Evolutionary conservation across 805 yeast species (phyloP), one percentile per base, ranked within the genome.

Genomic region (Schwanniomyces sp.): DNA sequence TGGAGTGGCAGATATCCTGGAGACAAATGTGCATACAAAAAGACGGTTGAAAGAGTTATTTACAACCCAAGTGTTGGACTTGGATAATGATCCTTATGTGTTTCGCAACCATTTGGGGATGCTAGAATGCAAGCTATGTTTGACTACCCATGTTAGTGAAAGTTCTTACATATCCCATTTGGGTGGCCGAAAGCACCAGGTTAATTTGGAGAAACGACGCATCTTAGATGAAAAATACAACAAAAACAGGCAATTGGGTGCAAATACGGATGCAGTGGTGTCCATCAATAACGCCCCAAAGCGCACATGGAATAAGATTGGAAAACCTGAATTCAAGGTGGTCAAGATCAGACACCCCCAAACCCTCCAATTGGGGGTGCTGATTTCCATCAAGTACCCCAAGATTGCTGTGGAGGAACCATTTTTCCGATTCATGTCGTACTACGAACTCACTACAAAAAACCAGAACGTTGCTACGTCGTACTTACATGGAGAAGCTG

Each of bases 121-220:
- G 49, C 70, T 88, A 21, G 97, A 91, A 56, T 92, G 99, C 62
- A 77, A 82, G 48, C 73, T 92, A 18, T 92, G 99, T 63, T 70
- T 84, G 29, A 91, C 98, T 0, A 76, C 87, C 14, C 98, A 92
- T 66, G 75, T 81, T 40, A 81, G 86, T 16, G 92, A 90, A 58
- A 80, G 88, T 10, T 85, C 94, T 21, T 94, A 89, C 53, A 74
- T 91, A 17, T 76, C 94, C 2, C 99, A 92, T 62, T 74, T 92
- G 5, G 84, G 86, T 42, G 97, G 97, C 14, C 79, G 81, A 53
- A 87, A 86, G 60, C 99, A 92, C 67, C 88, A 84, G 50, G 61
- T 83, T 54, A 87, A 85, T 58, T 74, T 91, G 28, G 81, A 85
- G 53, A 77, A 82, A 52, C 72, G 97, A 34, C 55, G 72, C 16